These are phyloP conservation scores for Pulveroboletus sp. DNA, from an alignment of 768 basidiomycete species.

Conservation along the genomic window DNA sequence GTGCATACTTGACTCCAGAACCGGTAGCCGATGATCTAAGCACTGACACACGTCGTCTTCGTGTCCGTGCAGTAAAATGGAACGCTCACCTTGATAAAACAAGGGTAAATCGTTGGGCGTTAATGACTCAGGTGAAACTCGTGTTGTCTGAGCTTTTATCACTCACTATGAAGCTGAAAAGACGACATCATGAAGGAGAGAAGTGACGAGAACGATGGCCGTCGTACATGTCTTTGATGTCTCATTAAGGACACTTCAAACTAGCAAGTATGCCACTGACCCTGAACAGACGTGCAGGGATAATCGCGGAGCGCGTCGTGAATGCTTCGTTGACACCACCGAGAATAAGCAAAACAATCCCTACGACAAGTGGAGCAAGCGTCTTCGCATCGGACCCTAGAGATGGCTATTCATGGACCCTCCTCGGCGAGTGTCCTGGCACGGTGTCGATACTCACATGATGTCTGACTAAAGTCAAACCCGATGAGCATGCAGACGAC, in stretches of 20 bases:
- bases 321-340: conserved; percentile 54
- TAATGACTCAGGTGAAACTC: background rate
- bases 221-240: conserved; percentile 67
- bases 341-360: conserved; percentile 46
- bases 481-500: conserved; percentile 68
- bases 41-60: conserved; percentile 28
- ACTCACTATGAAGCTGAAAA: conserved; percentile 41
- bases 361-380: conserved; percentile 57
- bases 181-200: conserved; percentile 58
- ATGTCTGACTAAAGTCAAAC: conserved; percentile 63
- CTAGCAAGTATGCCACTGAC: conserved; percentile 28
- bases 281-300: conserved; percentile 73
- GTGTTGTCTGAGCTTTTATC: background rate
- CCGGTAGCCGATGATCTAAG: conserved; percentile 70
- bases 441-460: conserved; percentile 44
- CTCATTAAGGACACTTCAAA: background rate
- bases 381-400: conserved; percentile 57
- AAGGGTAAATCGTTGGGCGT: conserved; percentile 56
- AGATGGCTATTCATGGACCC: background rate
- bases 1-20: conserved; percentile 57
- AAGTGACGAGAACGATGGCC: conserved; percentile 48
- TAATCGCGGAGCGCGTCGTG: conserved; percentile 65
- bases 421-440: background rate
- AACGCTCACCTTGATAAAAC: conserved; percentile 57
- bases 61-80: background rate